A percentile compares a stretch with the other conserved stretches of the same genome.
Conservation (phyloP, 1,139 yeast species). For the Pneumocystis carinii region DNA sequence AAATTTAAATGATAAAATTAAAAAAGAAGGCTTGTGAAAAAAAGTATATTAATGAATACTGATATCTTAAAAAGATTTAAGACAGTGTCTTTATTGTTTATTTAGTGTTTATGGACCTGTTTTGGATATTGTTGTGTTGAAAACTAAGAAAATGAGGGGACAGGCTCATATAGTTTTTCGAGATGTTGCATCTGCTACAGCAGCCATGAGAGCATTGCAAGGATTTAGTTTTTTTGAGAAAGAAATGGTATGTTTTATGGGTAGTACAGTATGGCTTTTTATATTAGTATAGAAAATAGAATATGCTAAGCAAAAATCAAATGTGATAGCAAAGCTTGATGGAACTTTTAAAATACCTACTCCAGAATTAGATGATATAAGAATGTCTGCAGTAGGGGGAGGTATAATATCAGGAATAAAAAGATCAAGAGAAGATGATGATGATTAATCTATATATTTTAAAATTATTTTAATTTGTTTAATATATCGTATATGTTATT, state of each 20-base stretch:
- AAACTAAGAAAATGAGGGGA: slow-evolving; percentile 42
- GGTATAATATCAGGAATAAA: background rate
- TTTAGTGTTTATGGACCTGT: slow-evolving; percentile 59
- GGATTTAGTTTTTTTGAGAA: slow-evolving; percentile 43
- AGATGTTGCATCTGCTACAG: slow-evolving; percentile 35
- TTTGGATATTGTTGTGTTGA: slow-evolving; percentile 37
- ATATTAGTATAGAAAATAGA: slow-evolving; percentile 22
- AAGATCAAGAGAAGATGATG: background rate
- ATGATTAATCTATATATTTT: background rate
- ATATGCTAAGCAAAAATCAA: slow-evolving; percentile 30
- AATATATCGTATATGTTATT: background rate
- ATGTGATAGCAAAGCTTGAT: slow-evolving; percentile 22
- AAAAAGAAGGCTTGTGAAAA: slow-evolving; percentile 22
- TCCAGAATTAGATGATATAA: background rate
- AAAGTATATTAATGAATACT: background rate
- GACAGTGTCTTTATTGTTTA: slow-evolving; percentile 42
- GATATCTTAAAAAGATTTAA: slow-evolving; percentile 25
- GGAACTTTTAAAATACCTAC: slow-evolving; percentile 19
- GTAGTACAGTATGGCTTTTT: background rate
- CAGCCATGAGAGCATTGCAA: slow-evolving; percentile 39
- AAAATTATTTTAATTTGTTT: background rate
- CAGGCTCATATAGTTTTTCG: slow-evolving; percentile 60
- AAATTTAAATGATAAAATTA: slow-evolving; percentile 51
- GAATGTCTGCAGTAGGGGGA: background rate
- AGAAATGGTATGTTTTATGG: slow-evolving; percentile 24